Percentiles rank a stretch among this genome's conserved stretches.
Evolutionary conservation across 345 rosid species (phyloP).

Genomic region (Gossypium mustelinum): DNA sequence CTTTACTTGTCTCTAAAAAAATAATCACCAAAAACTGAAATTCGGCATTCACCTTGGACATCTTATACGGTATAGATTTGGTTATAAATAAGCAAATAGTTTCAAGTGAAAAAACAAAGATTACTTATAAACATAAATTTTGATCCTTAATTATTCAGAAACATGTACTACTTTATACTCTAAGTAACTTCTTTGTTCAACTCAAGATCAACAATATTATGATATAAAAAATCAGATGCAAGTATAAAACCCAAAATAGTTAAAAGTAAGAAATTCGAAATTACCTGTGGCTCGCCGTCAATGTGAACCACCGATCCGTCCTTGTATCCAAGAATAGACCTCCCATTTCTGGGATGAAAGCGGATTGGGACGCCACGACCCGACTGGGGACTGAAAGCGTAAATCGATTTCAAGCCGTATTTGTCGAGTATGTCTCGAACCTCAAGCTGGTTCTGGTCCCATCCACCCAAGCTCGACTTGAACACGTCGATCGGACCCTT

Average conservation of each 20-base stretch:
- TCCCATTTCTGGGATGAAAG: conserved; percentile 68
- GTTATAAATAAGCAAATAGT: not conserved
- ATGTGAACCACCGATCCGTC: conserved; percentile 69
- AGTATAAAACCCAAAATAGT: not conserved
- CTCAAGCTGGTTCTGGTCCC: conserved; percentile 88
- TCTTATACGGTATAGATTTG: not conserved
- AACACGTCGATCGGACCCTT: conserved; percentile 85
- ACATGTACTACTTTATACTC: not conserved
- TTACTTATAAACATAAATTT: not conserved
- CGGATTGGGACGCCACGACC: conserved; percentile 85
- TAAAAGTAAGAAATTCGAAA: not conserved
- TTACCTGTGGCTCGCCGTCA: conserved; percentile 90
- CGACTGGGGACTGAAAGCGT: conserved; percentile 58
- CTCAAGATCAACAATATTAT: not conserved
- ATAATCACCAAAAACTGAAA: too few species aligned
- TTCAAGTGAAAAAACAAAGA: not conserved
- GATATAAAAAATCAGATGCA: not conserved
- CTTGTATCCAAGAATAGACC: conserved; percentile 61
- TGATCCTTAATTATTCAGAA: not conserved
- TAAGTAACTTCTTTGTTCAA: not conserved
- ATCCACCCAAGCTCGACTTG: conserved; percentile 70
- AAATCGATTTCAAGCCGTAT: conserved; percentile 66
- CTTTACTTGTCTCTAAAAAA: too few species aligned
- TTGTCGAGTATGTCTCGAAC: conserved; percentile 68
- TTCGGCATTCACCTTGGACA: not conserved